Percentiles rank a stretch among this genome's conserved stretches.
phyloP scores from a whole-genome alignment of 148 eudicot species.

The Pouteria glomerata region DNA sequence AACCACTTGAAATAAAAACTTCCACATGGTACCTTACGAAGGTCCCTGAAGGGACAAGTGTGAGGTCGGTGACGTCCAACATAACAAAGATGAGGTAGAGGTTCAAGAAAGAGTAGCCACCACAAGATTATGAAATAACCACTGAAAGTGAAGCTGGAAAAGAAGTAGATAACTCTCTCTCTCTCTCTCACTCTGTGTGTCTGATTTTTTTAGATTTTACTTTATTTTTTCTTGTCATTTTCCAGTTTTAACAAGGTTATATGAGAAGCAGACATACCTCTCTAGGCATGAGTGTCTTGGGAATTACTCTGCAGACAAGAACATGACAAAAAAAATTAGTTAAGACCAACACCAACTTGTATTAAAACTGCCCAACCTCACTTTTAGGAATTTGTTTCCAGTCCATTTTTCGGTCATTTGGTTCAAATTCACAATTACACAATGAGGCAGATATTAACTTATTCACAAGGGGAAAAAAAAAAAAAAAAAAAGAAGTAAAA shows the following conservation, averaged over 20 bases:
- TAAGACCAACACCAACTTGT: neutral
- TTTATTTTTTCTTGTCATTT: neutral
- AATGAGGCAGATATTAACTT: too few relatives aligned
- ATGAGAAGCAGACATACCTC: slow-evolving; percentile 21
- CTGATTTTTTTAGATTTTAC: neutral
- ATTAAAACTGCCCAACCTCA: neutral
- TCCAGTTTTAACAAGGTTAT: neutral
- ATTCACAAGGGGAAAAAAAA: too few relatives aligned
- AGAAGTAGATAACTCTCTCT: neutral
- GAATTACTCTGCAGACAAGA: slow-evolving; percentile 35
- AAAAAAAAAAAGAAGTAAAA: neutral
- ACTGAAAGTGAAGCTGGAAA: neutral
- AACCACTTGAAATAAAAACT: neutral
- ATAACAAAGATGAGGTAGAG: slow-evolving; percentile 17
- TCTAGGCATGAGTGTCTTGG: slow-evolving; percentile 40
- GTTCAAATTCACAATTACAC: too few relatives aligned
- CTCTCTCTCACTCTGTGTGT: slow-evolving; percentile 2
- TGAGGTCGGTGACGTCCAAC: neutral
- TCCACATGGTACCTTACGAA: slow-evolving; percentile 1
- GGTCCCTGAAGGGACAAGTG: neutral
- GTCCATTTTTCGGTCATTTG: too few relatives aligned
- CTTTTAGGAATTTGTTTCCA: neutral
- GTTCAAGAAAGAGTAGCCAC: slow-evolving; percentile 11
- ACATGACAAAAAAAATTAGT: slow-evolving; percentile 22
- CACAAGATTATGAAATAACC: neutral